phyloP scores from a whole-genome alignment of 164 flowering plant genomes.

The Piper longum region DNA sequence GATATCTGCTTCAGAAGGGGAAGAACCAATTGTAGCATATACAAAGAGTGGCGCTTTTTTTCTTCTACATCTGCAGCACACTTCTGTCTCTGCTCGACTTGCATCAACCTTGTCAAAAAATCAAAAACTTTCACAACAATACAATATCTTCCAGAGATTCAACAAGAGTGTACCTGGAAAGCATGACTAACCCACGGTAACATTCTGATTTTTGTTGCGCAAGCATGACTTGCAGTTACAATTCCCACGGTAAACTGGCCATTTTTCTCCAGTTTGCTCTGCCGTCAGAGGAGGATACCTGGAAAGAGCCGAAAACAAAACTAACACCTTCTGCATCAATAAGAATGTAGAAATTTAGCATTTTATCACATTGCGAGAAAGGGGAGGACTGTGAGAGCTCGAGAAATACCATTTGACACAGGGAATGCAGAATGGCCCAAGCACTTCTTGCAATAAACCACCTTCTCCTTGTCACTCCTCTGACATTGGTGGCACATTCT shows the following conservation, averaged over 20 bases:
- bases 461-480: slow-evolving; percentile 39
- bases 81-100: slow-evolving; percentile 7
- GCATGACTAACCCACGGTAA: not conserved
- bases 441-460: slow-evolving; percentile 37
- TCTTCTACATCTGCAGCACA: slow-evolving; percentile 14
- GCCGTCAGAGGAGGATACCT: slow-evolving; percentile 11
- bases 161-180: not conserved
- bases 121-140: too few species aligned
- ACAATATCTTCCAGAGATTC: not conserved
- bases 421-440: slow-evolving; percentile 14
- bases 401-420: not conserved
- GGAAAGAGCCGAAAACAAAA: not conserved
- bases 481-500: slow-evolving; percentile 66
- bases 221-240: slow-evolving; percentile 14
- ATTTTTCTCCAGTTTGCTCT: slow-evolving; percentile 1
- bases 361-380: too few species aligned
- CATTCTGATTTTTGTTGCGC: slow-evolving; percentile 6
- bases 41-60: slow-evolving; percentile 28
- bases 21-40: slow-evolving; percentile 34
- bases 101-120: not conserved
- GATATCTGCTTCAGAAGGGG: slow-evolving; percentile 50
- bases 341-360: too few species aligned
- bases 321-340: too few species aligned
- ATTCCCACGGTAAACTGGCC: slow-evolving; percentile 10
- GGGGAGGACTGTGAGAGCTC: too few species aligned